A percentile compares a stretch with the other conserved stretches of the same genome.
These are phyloP conservation scores for Russula earlei DNA, from an alignment of 768 basidiomycete genomes.

Conservation along the genomic window DNA sequence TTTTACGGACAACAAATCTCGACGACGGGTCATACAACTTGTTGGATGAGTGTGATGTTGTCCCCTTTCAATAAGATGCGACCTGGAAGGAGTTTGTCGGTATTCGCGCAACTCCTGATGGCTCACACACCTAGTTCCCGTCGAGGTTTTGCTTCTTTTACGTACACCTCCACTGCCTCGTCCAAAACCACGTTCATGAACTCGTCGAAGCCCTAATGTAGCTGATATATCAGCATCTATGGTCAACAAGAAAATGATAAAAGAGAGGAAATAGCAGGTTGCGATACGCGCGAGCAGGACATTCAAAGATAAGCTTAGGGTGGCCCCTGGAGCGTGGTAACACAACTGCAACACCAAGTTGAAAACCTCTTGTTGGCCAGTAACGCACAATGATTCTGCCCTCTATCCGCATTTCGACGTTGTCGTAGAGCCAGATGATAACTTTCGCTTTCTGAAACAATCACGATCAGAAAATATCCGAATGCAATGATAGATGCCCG, in stretches of 20 bases:
- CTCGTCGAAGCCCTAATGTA: conserved; percentile 89
- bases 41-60: conserved; percentile 96
- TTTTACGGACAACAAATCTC: conserved; percentile 17
- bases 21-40: conserved; percentile 30
- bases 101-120: background rate
- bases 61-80: conserved; percentile 96
- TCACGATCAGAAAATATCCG: conserved; percentile 13
- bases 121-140: conserved; percentile 63
- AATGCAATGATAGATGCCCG: background rate
- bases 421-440: conserved; percentile 93
- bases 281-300: background rate
- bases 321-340: conserved; percentile 29
- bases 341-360: conserved; percentile 32
- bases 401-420: conserved; percentile 93
- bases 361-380: conserved; percentile 23
- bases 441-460: conserved; percentile 63
- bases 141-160: conserved; percentile 81
- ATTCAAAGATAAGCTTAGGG: conserved; percentile 10
- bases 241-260: background rate
- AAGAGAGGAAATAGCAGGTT: conserved; percentile 5
- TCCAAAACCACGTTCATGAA: conserved; percentile 99
- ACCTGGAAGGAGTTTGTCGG: conserved; percentile 38
- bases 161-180: conserved; percentile 84
- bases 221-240: conserved; percentile 10
- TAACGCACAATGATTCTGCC: conserved; percentile 91